Percentiles rank a stretch among this genome's conserved stretches.
These are phyloP conservation scores for Fusarium nematophilum DNA, from an alignment of 2,329 filamentous ascomycete genomes.

Conservation along the genomic window DNA sequence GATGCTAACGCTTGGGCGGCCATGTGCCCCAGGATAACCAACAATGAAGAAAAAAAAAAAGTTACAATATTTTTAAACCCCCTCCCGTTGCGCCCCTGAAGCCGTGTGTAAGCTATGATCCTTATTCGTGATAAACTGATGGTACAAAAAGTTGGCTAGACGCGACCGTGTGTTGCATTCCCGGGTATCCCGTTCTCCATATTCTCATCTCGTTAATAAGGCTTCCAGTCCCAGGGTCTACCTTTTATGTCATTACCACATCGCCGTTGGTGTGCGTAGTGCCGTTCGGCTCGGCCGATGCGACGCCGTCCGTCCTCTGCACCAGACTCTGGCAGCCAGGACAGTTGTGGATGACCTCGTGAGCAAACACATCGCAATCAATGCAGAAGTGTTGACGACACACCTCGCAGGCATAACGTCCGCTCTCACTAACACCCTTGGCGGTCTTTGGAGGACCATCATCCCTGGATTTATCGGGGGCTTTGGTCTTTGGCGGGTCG, in stretches of 20 bases:
- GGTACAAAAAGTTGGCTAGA: constrained; percentile 19
- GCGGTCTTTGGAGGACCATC: constrained; percentile 39
- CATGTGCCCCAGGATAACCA: neutral
- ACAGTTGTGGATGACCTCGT: constrained; percentile 95
- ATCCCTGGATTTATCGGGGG: constrained; percentile 38
- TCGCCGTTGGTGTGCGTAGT: constrained; percentile 51
- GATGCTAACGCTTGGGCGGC: constrained; percentile 4
- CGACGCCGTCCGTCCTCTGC: constrained; percentile 24
- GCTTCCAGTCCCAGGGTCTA: neutral
- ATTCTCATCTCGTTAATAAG: neutral
- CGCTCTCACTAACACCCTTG: constrained; percentile 84
- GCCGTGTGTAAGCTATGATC: constrained; percentile 9
- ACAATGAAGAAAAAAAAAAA: constrained; percentile 17
- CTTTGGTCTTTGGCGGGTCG: constrained; percentile 46
- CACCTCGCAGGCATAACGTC: constrained; percentile 88
- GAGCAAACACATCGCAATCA: constrained; percentile 95
- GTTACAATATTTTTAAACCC: constrained; percentile 12
- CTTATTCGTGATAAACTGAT: constrained; percentile 20
- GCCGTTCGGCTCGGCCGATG: constrained; percentile 45
- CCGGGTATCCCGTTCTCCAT: constrained; percentile 26
- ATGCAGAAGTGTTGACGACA: constrained; percentile 96
- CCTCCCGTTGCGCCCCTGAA: constrained; percentile 18
- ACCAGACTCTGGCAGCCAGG: constrained; percentile 80
- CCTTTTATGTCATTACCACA: constrained; percentile 54
- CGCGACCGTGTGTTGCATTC: constrained; percentile 17